phyloP scores from a whole-genome alignment of 2,329 filamentous ascomycete genomes.

The Penicillium sp. region DNA sequence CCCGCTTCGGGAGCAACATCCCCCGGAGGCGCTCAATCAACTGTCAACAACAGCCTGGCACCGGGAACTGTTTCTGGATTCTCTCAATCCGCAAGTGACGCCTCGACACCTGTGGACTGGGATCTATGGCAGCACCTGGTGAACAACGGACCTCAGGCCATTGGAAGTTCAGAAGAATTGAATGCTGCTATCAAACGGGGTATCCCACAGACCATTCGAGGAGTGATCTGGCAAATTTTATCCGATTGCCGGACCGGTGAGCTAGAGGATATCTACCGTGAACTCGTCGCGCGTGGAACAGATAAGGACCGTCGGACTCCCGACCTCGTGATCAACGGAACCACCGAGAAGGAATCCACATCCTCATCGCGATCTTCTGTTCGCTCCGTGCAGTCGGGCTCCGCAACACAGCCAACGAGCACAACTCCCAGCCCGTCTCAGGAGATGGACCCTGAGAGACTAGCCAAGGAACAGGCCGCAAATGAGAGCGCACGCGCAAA shows the following conservation, averaged over 20 bases:
- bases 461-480: conserved; percentile 67
- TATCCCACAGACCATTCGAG: conserved; percentile 91
- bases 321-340: conserved; percentile 58
- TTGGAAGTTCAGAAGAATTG: conserved; percentile 87
- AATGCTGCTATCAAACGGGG: conserved; percentile 89
- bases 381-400: conserved; percentile 74
- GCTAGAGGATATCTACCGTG: conserved; percentile 82
- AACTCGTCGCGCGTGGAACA: conserved; percentile 77
- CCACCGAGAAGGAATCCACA: conserved; percentile 67
- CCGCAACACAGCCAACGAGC: conserved; percentile 60
- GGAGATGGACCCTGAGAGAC: conserved; percentile 67
- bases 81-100: conserved; percentile 69
- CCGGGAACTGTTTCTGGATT: conserved; percentile 86
- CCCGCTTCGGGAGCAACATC: conserved; percentile 35
- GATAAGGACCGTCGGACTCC: conserved; percentile 65
- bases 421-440: conserved; percentile 59
- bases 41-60: conserved; percentile 71
- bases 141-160: conserved; percentile 87
- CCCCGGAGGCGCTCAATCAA: conserved; percentile 58
- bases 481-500: conserved; percentile 72
- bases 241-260: conserved; percentile 94
- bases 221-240: conserved; percentile 98
- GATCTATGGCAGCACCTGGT: conserved; percentile 97
- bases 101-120: conserved; percentile 83
- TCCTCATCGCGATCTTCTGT: conserved; percentile 83